phyloP scores from a whole-genome alignment of 176 grass and related monocot species.

The Oryza coarctata region DNA sequence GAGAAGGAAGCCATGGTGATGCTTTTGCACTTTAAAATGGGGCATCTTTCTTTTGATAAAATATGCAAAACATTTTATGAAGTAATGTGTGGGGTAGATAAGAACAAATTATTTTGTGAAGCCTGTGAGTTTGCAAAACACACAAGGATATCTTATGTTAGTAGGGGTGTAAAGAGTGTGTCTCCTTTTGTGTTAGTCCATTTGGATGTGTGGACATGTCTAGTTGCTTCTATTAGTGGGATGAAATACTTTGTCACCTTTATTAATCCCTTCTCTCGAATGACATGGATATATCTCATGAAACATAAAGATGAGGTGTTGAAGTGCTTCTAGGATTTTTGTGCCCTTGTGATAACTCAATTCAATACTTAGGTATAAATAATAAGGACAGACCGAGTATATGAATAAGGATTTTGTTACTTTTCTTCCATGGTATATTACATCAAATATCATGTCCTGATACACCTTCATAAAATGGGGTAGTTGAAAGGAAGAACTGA shows the following conservation, averaged over 20 bases:
- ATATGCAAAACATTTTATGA: background rate
- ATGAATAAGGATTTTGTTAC: background rate
- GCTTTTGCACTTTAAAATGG: too few species aligned
- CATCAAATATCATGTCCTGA: background rate
- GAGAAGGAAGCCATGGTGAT: too few species aligned
- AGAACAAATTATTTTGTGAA: background rate
- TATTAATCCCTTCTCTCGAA: background rate
- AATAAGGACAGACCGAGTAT: background rate
- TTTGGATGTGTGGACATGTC: background rate
- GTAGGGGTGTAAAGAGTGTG: background rate
- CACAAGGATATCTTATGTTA: background rate
- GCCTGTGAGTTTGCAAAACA: background rate
- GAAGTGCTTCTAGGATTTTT: background rate
- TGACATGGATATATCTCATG: background rate
- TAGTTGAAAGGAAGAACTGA: background rate
- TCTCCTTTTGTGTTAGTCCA: background rate
- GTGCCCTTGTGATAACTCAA: background rate
- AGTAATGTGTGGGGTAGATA: background rate
- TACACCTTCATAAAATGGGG: background rate
- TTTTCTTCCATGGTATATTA: background rate
- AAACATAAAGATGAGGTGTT: background rate
- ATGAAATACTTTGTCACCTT: too few species aligned
- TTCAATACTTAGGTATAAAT: background rate
- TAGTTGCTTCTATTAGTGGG: background rate
- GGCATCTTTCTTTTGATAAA: too few species aligned